Conservation (phyloP, 305 asterid species). For the Ilex paraguariensis region DNA sequence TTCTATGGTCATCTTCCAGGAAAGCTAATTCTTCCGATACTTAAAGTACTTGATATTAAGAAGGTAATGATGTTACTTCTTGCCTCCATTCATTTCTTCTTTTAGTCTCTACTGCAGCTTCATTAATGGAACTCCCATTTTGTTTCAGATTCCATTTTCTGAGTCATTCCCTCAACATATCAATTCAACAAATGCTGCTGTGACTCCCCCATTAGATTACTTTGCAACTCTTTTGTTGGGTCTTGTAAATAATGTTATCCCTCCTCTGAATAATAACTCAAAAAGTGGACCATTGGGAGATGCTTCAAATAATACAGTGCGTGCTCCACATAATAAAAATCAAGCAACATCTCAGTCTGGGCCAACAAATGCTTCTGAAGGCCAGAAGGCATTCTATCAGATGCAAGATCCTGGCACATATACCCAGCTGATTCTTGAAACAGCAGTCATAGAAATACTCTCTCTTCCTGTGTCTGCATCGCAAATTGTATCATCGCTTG, state of each 20-base stretch:
- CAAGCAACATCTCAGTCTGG: conserved; percentile 57
- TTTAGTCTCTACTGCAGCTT: conserved; percentile 3
- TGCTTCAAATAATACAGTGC: conserved; percentile 33
- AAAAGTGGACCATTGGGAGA: conserved; percentile 63
- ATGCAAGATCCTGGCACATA: conserved; percentile 96
- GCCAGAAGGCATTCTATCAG: conserved; percentile 86
- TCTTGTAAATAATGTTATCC: conserved; percentile 86
- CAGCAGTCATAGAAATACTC: conserved; percentile 92
- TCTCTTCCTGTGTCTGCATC: conserved; percentile 84
- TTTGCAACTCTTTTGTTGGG: conserved; percentile 84
- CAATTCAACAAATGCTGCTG: conserved; percentile 67
- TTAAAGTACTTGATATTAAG: conserved; percentile 74
- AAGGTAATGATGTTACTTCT: conserved; percentile 44
- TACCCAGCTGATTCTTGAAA: conserved; percentile 93
- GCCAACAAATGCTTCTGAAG: conserved; percentile 54
- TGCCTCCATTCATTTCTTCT: conserved; percentile 13
- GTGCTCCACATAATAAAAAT: conserved; percentile 47
- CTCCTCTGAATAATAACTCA: conserved; percentile 64
- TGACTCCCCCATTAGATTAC: conserved; percentile 88
- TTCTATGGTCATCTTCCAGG: conserved; percentile 96
- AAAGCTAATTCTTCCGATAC: conserved; percentile 75
- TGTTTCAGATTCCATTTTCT: conserved; percentile 82
- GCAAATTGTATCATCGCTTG: conserved; percentile 85
- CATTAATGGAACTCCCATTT: conserved; percentile 16
- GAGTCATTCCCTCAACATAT: conserved; percentile 93